Evolutionary conservation across 164 flowering plant species (phyloP), one percentile per base, ranked within the genome.

Genomic region (Vitis cinerea): DNA sequence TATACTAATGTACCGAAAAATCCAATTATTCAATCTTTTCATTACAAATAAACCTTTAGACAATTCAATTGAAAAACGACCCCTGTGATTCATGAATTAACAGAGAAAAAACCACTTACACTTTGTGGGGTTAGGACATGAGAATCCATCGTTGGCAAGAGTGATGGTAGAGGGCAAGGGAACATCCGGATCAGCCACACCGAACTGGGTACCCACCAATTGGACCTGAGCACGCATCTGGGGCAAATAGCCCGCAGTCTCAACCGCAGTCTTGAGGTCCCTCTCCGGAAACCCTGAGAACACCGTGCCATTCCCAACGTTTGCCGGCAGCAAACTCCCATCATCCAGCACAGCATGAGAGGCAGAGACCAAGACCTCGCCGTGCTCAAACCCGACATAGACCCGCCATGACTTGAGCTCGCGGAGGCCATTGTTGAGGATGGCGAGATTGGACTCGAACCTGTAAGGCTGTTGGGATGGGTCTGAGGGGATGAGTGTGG

Each of bases 161-260:
- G 74, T 65, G 12, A 89, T 73, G 63, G 69, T 83, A 2, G 53
- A 9, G 11, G 90, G 94, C 87, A 86, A 52, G 3, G 95, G 89
- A 64, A 77, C 72, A 48, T 7, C 48, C 14, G 81, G 77, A 16
- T 70, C 3, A 50, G 14, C 70, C 48, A 85, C 87, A 1, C 90
- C 90, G 62, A 86, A 89, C 79, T 83, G 83, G 15, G 94, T 87
- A 16, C 92, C 94, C 50, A 83, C 80, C 60, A 89, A 72, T 13
- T 74, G 62, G 23, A 89, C 77, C 79, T 57, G 15, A 29, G 65
- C 85, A 37, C 66, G 59, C 82, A 81, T 87, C 77, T 81, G 81
- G 4, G 29, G 77, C 67, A 66, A 8, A 68, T 90, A 92, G 0
- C 90, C 94, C 11, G 94, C 94, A 13, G 94, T 90, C 50, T 85